Base-by-base conservation (phyloP, 2,329 filamentous ascomycete species). In the Arthrinium phaeospermum region DNA sequence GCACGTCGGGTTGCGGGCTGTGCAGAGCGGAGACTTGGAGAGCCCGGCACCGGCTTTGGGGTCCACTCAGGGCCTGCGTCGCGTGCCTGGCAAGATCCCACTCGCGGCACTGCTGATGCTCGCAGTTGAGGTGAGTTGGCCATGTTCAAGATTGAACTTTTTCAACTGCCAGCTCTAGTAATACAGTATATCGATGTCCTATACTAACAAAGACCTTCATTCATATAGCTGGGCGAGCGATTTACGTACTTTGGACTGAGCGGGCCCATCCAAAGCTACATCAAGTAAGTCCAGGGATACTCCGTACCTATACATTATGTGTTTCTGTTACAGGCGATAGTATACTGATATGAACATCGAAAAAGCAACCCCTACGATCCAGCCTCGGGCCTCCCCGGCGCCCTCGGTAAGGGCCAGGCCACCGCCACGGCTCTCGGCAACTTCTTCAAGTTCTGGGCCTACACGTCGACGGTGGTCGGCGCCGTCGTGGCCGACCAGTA, bases 241-340 rank as follows among this genome's bases (percentile, higher is more conserved):
- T 91, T 91, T 77, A 88, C 88, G 4, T 92, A 90, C 82, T 92
- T 91, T 77, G 91, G 91, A 47, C 89, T 86, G 72, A 84, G 84
- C 68, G 87, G 87, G 71, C 78, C 88, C 49, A 89, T 89, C 79
- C 87, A 89, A 75, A 90, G 90, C 79, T 90, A 89, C 77, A 83
- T 89, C 75, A 81, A 83, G 72, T 75, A 41, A 27, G 64, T 4
- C 19, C 87, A 7, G 88, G 87, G 0, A 51, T n/a, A 19, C n/a
- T n/a, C n/a, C n/a, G n/a, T n/a, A n/a, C n/a, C n/a, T n/a, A n/a
- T n/a, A n/a, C n/a, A n/a, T n/a, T n/a, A n/a, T n/a, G n/a, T n/a
- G n/a, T n/a, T n/a, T n/a, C n/a, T n/a, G n/a, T n/a, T n/a, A n/a
- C n/a, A n/a, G 53, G 13, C 27, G 14, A 10, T 10, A 3, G 13